Base-by-base conservation (phyloP, 331 rosid species). In the Arachis monticola region DNA sequence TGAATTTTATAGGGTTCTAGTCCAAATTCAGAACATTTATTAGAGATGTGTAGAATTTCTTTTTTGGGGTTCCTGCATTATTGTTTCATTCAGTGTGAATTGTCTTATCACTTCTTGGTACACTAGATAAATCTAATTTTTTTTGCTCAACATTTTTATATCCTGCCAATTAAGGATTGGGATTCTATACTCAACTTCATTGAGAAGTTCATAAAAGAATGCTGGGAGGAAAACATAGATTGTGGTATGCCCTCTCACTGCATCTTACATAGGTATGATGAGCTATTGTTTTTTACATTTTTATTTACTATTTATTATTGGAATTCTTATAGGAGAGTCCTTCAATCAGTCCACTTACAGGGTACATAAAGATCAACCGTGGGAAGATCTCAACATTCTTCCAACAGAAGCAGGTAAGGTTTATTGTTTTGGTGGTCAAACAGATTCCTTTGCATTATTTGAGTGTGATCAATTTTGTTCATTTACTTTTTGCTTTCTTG, bases 121-220 rank as follows among this genome's bases (percentile, higher is more conserved):
- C 31, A 30, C 67, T 68, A 11, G 53, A 67, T 60, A 38, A 67
- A 67, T 64, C 69, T 73, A 41, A 66, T 66, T 78, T 3, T 75
- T 47, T 44, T 32, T n/a, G 6, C 9, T 47, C 44, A 41, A n/a
- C 2, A 42, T 52, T 59, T 72, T 72, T 50, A 38, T 73, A 83
- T 12, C 66, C 68, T 47, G 10, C 35, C 41, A 10, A 3, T 77
- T 51, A 73, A 90, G 97, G 97, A 90, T 80, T 88, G 96, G 96
- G 67, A 57, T 71, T 85, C 87, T 6, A 59, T 89, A 52, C 90
- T 89, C 62, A 17, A 83, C 77, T 87, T 91, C 77, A 68, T 84
- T 57, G 89, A 86, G 71, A 84, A 83, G 80, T 80, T 82, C 87
- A 69, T 91, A 67, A 85, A 80, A 82, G 70, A 74, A 40, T 81